Evolutionary conservation across 306 rosid species (phyloP), one percentile per base, ranked within the genome.

Genomic region (Prunus davidiana): DNA sequence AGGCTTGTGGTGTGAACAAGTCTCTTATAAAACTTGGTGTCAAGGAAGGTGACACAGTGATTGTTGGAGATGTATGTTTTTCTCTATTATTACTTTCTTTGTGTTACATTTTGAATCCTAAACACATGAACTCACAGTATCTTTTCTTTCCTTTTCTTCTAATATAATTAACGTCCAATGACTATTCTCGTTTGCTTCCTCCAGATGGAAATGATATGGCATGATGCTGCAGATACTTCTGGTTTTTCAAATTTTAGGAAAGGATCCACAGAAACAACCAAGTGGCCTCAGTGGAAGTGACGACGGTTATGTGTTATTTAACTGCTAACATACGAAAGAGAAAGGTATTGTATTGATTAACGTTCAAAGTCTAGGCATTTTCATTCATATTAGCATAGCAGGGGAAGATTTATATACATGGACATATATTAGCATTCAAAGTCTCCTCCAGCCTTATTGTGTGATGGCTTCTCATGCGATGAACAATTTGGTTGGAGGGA

Each of bases 191-290:
- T 72, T 82, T 47, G 70, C 72, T 72, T 73, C 61, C 74, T 55
- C 73, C 89, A 95, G 97, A 89, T 92, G 96, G 97, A 88, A 87
- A 87, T 92, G 99, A 72, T 84, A 67, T 95, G 99, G 99, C 92
- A 90, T 69, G 88, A 95, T 65, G 88, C 91, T 49, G 46, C 82
- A 30, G 69, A 82, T 55, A 80, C 71, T 43, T 73, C 83, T 38
- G 85, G 91, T 65, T 75, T 80, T 41, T 84, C 99, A 81, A 89
- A 78, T 72, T 78, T 88, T 87, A 88, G 75, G 86, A 89, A 78
- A 77, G 77, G 81, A 60, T 81, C 89, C n/a, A 27, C 88, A 28
- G 90, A 83, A 83, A 82, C 91, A 68, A 78, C 81, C 62, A 95
- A 86, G 83, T 90, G 97, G 99, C 77, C 97, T 24, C 87, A 87